These are phyloP conservation scores for Phaffia tasmanica DNA, from an alignment of 768 basidiomycete genomes.

Conservation along the genomic window DNA sequence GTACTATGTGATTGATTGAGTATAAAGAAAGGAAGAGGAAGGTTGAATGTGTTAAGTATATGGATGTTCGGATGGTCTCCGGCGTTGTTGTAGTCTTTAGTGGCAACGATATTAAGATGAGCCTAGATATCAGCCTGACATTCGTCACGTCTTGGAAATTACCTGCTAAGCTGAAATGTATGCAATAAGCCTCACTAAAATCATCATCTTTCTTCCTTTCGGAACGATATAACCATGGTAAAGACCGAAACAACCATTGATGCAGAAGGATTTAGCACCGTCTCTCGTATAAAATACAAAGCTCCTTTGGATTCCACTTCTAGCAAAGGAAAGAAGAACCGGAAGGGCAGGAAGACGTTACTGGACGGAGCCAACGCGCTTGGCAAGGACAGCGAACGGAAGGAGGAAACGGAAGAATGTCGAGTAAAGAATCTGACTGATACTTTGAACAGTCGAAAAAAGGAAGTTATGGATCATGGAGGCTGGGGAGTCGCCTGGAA, in stretches of 20 bases:
- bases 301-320: background rate
- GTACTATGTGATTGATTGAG: background rate
- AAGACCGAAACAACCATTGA: background rate
- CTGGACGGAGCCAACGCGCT: conserved; percentile 2
- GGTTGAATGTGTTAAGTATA: no score
- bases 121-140: no score
- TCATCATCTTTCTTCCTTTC: no score
- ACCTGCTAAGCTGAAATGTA: no score
- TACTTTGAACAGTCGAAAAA: background rate
- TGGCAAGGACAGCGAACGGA: background rate
- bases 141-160: no score
- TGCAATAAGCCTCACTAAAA: no score
- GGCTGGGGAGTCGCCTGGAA: conserved; percentile 11
- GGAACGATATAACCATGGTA: no score
- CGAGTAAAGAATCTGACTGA: no score
- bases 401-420: background rate
- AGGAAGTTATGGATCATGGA: background rate
- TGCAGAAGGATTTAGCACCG: conserved; percentile 9
- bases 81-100: no score
- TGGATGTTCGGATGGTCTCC: no score
- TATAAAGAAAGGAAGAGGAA: background rate
- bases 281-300: conserved; percentile 8
- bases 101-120: no score
- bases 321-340: conserved; percentile 9
- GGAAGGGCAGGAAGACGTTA: conserved; percentile 4